Base-by-base conservation (phyloP, 2,329 filamentous ascomycete genomes). In the Fusarium sp. region DNA sequence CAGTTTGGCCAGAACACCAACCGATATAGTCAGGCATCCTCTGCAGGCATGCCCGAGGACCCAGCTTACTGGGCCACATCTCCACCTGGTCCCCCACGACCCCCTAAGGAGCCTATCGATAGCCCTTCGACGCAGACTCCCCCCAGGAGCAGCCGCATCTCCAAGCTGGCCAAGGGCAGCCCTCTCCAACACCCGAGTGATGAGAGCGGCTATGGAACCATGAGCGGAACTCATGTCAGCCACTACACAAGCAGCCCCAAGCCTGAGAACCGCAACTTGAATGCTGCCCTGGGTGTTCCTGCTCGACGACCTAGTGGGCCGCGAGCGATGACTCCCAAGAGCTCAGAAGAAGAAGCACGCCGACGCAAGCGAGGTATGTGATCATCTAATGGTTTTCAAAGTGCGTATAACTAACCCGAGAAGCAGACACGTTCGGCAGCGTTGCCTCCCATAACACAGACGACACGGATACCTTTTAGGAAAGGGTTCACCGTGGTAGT, bases 51-150 rank as follows among this genome's bases (percentile, higher is more conserved):
- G 6, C 38, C 62, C 9, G 66, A 69, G 8, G 80, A 68, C 65
- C 73, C 55, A 3, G 79, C 82, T 37, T 79, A 83, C 63, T 83
- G 77, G 72, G 71, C 75, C 10, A 73, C 79, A 0, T 82, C 82
- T 7, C 70, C 67, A 27, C 67, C 73, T 7, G 80, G 76, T 3
- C 86, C 85, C 2, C 82, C 84, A 1, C 80, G 84, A 4, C 86
- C 86, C 32, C 86, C 86, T 6, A 89, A 89, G 76, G 86, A 88
- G 74, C 83, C 84, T 0, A 72, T 88, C 0, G 82, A 82, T 6
- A 72, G 71, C 41, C 69, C 72, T n/a, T 75, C 73, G 11, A 66
- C 71, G 5, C 73, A 79, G 25, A 80, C 80, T 2, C 80, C 84
- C 9, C 77, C 79, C 8, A 79, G 80, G 59, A 75, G 78, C 33